Evolutionary conservation across 805 yeast genomes (phyloP).

Genomic region (Diddensiella santjacobensis): DNA sequence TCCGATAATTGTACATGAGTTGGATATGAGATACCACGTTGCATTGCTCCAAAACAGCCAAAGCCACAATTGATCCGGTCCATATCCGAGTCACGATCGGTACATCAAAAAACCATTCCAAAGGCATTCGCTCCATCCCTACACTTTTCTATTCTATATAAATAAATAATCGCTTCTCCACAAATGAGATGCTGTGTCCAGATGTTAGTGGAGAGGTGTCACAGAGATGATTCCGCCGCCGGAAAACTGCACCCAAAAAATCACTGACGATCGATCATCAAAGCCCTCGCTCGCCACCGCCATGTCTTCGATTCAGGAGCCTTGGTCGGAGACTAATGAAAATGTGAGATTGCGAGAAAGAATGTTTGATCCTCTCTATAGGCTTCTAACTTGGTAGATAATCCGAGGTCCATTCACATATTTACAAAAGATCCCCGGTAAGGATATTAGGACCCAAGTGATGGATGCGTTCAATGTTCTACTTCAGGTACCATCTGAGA

Average conservation of each 20-base stretch:
- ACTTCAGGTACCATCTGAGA: constrained; percentile 40
- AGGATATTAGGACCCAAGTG: constrained; percentile 48
- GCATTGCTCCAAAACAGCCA: constrained; percentile 34
- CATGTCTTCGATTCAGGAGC: neutral
- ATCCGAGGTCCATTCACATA: constrained; percentile 48
- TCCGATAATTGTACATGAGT: constrained; percentile 34
- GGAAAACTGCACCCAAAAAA: too few relatives aligned
- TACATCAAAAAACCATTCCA: constrained; percentile 32
- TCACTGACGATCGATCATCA: too few relatives aligned
- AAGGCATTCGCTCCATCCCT: constrained; percentile 23
- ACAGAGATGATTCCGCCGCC: too few relatives aligned
- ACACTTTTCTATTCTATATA: neutral
- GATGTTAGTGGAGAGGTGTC: neutral
- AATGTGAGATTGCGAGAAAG: too few relatives aligned
- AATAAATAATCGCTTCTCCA: neutral
- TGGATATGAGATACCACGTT: constrained; percentile 35
- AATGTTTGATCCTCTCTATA: too few relatives aligned
- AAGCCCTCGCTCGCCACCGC: too few relatives aligned
- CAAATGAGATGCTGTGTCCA: neutral
- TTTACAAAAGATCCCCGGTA: constrained; percentile 50
- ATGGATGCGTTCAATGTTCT: constrained; percentile 53
- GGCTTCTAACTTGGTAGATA: too few relatives aligned
- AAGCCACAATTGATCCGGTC: constrained; percentile 33
- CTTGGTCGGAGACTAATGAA: neutral
- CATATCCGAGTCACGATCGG: constrained; percentile 47